Evolutionary conservation across 176 grass and related monocot genomes (phyloP).

Genomic region (Phoenix roebelenii): DNA sequence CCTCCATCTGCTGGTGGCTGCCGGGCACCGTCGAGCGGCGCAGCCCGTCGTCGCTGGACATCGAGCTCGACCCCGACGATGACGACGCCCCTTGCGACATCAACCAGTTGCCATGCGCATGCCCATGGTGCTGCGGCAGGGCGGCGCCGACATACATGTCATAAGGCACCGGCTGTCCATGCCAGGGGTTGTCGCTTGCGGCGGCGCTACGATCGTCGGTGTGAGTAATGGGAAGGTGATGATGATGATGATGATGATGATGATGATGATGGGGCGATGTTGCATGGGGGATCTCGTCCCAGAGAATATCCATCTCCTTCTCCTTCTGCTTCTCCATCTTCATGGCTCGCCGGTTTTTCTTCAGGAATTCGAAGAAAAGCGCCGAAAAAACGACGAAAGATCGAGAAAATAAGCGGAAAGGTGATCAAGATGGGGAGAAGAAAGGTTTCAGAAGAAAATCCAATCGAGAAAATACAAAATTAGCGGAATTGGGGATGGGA

Average conservation of each 20-base stretch:
- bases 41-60: no score
- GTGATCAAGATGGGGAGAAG: constrained; percentile 1
- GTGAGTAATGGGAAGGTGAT: not conserved
- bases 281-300: constrained; percentile 43
- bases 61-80: not conserved
- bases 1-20: no score
- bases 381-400: constrained; percentile 6
- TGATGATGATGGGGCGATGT: constrained; percentile 30
- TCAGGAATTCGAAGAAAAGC: constrained; percentile 10
- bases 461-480: no score
- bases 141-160: no score
- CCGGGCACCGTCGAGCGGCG: no score
- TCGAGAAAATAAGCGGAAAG: not conserved
- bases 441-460: not conserved
- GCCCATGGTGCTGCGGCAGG: no score
- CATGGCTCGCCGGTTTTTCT: no score
- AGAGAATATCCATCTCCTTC: constrained; percentile 60
- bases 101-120: no score
- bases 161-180: no score
- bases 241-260: constrained; percentile 15
- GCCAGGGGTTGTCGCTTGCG: not conserved
- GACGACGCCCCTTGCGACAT: no score
- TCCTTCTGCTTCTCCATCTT: constrained; percentile 26
- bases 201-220: constrained; percentile 9
- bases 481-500: no score